Evolutionary conservation across 1,139 yeast species (phyloP), one percentile per base, ranked within the genome.

Genomic region (Pichia sp.): DNA sequence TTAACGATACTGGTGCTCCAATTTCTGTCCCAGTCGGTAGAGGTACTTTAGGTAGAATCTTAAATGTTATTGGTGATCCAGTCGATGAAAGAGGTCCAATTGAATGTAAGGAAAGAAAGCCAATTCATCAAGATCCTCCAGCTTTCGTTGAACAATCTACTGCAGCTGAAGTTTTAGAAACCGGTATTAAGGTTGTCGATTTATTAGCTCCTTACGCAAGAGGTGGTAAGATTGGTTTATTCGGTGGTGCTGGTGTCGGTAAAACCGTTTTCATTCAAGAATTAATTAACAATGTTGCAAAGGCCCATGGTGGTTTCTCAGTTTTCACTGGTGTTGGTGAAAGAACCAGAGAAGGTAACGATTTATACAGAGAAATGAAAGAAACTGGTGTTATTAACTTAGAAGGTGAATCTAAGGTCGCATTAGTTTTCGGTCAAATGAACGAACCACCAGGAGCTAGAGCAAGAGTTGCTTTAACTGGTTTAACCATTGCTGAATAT

Each of bases 241-340:
- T 92, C 86, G 98, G 98, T 80, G 98, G 98, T 90, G 98, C 98
- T 74, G 98, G 98, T 90, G 98, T 92, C 87, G 98, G 98, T 78
- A 92, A 92, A 78, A 92, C 98, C 73, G 98, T 92, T 58, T 92
- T 92, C 76, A 92, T 92, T 76, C 98, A 92, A 81, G 98, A 92
- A 78, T 83, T 92, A 79, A 92, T 92, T 74, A 90, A 92, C 89
- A 92, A 92, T 82, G 92, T 92, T 69, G 98, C 98, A 72, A 92
- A 90, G 82, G 98, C 98, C 65, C 98, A 92, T 73, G 98, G 98
- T 87, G 98, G 98, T 85, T 92, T 90, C 95, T 92, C 98, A 51
- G 98, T 92, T 61, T 92, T 92, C 85, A 86, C 97, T 66, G 98
- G 98, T 87, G 98, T 92, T 75, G 98, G 98, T 82, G 98, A 92